These are phyloP conservation scores for Phyllosticta citribraziliensis DNA, from an alignment of 2,329 filamentous ascomycete genomes.

Conservation along the genomic window DNA sequence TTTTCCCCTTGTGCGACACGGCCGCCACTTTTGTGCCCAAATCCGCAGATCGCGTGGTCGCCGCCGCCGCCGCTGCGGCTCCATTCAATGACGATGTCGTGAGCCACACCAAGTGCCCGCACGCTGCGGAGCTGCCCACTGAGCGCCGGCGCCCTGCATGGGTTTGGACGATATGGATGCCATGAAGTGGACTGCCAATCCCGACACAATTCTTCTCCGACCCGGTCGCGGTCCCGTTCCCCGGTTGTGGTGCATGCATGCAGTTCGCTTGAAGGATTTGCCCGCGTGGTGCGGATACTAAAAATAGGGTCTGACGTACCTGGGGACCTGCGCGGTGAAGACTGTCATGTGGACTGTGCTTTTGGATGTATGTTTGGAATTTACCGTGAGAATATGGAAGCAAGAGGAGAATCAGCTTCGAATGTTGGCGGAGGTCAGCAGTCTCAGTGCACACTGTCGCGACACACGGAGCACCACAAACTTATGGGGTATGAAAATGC, in stretches of 20 bases:
- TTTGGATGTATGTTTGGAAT: neutral
- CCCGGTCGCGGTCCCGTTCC: neutral
- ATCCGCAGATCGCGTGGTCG: neutral
- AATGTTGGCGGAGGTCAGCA: too few species aligned
- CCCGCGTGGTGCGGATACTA: neutral
- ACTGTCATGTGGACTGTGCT: neutral
- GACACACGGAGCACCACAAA: too few species aligned
- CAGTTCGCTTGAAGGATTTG: neutral
- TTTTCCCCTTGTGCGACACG: neutral
- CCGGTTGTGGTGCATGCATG: neutral
- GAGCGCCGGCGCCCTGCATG: neutral
- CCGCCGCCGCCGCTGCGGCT: neutral
- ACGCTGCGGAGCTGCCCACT: neutral
- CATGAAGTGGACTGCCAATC: neutral
- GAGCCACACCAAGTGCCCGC: neutral
- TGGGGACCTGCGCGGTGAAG: neutral
- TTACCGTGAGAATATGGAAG: neutral
- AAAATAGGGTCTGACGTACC: neutral
- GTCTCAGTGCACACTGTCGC: too few species aligned
- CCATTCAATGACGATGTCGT: neutral
- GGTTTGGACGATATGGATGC: neutral
- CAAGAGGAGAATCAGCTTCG: neutral
- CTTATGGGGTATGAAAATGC: too few species aligned
- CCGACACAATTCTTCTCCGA: neutral
- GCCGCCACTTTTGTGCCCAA: neutral